These are phyloP conservation scores for Pisolithus sp. DNA, from an alignment of 768 basidiomycete genomes.

Conservation along the genomic window DNA sequence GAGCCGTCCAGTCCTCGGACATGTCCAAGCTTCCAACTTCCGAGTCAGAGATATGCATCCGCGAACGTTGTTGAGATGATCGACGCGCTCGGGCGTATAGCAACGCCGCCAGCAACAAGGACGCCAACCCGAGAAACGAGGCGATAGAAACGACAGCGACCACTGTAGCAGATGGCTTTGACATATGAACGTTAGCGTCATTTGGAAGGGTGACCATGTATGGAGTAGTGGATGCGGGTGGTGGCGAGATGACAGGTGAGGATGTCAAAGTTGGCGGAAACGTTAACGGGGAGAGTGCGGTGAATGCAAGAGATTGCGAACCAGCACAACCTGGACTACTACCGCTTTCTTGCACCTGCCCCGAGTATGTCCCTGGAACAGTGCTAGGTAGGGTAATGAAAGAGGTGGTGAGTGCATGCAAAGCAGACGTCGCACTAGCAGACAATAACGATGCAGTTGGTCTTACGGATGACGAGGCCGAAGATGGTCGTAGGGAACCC, in stretches of 20 bases:
- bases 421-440: neutral
- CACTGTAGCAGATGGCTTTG: conserved; percentile 4
- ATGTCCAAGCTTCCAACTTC: neutral
- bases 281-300: no score
- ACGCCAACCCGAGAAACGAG: conserved; percentile 11
- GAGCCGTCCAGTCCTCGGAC: neutral
- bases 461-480: neutral
- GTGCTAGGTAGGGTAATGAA: neutral
- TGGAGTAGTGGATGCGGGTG: neutral
- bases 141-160: conserved; percentile 13
- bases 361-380: neutral
- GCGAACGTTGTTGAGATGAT: neutral
- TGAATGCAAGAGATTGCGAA: no score
- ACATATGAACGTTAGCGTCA: conserved; percentile 3
- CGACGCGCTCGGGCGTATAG: conserved; percentile 11
- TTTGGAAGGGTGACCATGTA: conserved; percentile 5
- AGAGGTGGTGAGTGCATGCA: neutral
- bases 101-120: conserved; percentile 11
- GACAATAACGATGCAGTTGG: neutral
- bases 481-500: neutral
- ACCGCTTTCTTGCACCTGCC: neutral
- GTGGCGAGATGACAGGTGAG: neutral
- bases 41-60: neutral
- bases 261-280: no score
- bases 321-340: no score